Evolutionary conservation across 805 yeast species (phyloP).

Genomic region (Priceomyces castillae): DNA sequence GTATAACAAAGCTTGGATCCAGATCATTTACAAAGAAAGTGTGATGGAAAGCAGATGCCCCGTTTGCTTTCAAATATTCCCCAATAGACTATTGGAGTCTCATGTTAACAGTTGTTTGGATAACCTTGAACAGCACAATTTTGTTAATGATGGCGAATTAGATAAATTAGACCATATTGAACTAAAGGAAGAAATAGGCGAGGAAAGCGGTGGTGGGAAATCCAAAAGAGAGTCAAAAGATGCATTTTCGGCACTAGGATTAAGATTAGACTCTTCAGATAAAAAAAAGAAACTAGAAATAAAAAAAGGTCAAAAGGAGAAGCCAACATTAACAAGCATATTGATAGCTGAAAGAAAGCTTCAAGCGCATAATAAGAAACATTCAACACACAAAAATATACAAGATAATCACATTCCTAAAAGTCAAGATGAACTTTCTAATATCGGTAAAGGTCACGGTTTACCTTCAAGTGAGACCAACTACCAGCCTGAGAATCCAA

Average conservation of each 20-base stretch:
- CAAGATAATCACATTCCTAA: neutral
- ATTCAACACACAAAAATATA: neutral
- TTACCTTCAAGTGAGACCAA: neutral
- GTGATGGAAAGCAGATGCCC: constrained; percentile 30
- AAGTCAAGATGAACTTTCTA: neutral
- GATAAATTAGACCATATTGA: neutral
- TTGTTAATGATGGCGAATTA: neutral
- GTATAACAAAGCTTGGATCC: no score
- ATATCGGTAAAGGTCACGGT: neutral
- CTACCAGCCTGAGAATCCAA: neutral
- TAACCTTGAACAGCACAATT: constrained; percentile 15
- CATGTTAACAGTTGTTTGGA: constrained; percentile 44
- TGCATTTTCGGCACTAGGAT: constrained; percentile 35
- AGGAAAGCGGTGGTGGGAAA: neutral
- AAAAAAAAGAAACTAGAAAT: constrained; percentile 12
- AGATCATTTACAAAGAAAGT: no score
- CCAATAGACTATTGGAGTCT: constrained; percentile 26
- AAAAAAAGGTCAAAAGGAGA: constrained; percentile 18
- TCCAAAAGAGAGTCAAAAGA: constrained; percentile 10
- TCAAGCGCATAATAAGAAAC: constrained; percentile 7
- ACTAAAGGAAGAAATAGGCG: neutral
- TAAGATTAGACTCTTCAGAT: constrained; percentile 26
- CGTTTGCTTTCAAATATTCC: constrained; percentile 28
- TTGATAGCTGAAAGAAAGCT: constrained; percentile 34
- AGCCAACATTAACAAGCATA: constrained; percentile 32